These are phyloP conservation scores for Stephanocyclus meneghinianus DNA, from an alignment of 352 stramenopile species.

Conservation along the genomic window DNA sequence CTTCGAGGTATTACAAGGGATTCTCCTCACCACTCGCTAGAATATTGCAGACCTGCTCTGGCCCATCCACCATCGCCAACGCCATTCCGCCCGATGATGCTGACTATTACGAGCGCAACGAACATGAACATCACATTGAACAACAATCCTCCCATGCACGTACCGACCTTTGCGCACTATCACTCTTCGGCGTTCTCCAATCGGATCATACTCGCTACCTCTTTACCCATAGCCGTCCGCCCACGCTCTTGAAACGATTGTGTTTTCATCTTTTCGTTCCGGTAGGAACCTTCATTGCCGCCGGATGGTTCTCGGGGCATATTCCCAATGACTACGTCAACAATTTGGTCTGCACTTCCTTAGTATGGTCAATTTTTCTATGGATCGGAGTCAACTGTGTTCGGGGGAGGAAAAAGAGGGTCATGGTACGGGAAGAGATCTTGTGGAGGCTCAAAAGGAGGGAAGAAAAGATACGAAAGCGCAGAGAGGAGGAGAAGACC, in stretches of 20 bases:
- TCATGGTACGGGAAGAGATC: constrained; percentile 62
- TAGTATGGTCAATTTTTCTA: constrained; percentile 53
- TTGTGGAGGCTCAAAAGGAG: constrained; percentile 60
- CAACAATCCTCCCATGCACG: constrained; percentile 24
- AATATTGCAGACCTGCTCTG: constrained; percentile 17
- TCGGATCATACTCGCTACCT: constrained; percentile 69
- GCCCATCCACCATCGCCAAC: not conserved
- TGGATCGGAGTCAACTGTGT: constrained; percentile 58
- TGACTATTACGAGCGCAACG: not conserved
- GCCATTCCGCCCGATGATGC: not conserved
- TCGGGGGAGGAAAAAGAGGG: constrained; percentile 56
- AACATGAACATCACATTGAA: constrained; percentile 6
- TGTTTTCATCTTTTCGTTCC: constrained; percentile 60
- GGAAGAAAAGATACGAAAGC: not conserved
- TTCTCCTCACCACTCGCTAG: constrained; percentile 40
- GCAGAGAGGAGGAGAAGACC: not conserved
- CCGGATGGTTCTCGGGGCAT: constrained; percentile 53
- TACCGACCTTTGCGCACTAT: constrained; percentile 64
- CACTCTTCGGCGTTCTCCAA: constrained; percentile 71
- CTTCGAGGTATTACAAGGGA: constrained; percentile 23
- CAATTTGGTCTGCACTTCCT: constrained; percentile 48
- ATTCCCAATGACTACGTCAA: constrained; percentile 59
- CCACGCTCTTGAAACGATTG: constrained; percentile 47
- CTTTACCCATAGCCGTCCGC: constrained; percentile 50
- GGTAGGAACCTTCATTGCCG: constrained; percentile 48